Base-by-base conservation (phyloP, 306 rosid species). In the Hippophae rhamnoides region DNA sequence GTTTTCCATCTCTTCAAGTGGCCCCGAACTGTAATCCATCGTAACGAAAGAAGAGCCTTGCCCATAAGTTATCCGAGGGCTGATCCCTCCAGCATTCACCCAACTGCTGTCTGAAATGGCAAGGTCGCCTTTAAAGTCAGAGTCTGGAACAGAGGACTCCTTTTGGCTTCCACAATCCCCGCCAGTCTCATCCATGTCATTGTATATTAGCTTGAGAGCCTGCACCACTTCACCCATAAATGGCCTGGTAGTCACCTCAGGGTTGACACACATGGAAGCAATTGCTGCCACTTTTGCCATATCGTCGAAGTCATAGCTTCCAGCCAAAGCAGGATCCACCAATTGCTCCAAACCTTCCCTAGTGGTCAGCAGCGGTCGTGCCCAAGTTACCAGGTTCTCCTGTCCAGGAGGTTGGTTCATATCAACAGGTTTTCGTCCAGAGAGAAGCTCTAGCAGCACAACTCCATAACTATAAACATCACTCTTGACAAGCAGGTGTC, bases 161-260 rank as follows among this genome's bases (percentile, higher is more conserved):
- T 71, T 90, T 74, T 43, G 70, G 52, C 92, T 86, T 71, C 48
- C 65, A 65, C 64, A 77, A 69, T 90, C 97, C 61, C 94, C 97
- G 14, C 94, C 65, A 3, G 80, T 78, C 82, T 86, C 98, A 7
- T 79, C 84, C 0, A 70, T 65, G 77, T 90, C 89, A 3, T 87
- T 85, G 81, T 79, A 87, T 75, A 90, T 83, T 58, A 83, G 84
- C 81, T 90, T 90, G 40, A 90, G 83, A 62, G 98, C 98, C 77
- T 90, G 98, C 75, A 90, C 98, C 45, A 90, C 98, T 75, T 90
- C 98, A 59, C 98, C 98, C 98, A 90, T 90, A 47, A 87, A 90
- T 61, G 98, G 98, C 70, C 98, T 79, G 50, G 74, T 80, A 62
- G 81, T 71, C 75, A 87, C 98, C 73, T 90, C 98, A 0, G 74